phyloP scores from a whole-genome alignment of 306 rosid genomes.

The Quercus aquifolioides region DNA sequence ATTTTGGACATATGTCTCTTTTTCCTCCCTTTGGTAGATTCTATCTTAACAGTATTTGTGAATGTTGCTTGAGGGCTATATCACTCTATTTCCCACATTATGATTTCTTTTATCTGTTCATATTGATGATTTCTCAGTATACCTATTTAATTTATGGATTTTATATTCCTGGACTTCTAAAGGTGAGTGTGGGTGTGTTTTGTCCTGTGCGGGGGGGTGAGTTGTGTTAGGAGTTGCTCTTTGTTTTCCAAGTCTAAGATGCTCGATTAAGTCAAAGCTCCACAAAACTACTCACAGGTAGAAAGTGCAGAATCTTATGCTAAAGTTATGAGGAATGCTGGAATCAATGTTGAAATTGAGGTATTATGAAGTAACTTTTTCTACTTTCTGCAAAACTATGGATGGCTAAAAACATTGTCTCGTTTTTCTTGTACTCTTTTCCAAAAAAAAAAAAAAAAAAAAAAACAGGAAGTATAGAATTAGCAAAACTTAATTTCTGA shows the following conservation, averaged over 20 bases:
- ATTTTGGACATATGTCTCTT: not conserved
- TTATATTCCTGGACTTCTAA: not conserved
- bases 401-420: not conserved
- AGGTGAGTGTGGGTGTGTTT: not conserved
- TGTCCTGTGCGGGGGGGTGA: too few relatives aligned
- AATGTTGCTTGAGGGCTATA: too few relatives aligned
- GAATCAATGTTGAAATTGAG: constrained; percentile 66
- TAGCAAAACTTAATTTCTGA: not conserved
- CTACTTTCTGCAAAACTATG: not conserved
- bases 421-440: not conserved
- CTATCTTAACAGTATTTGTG: not conserved
- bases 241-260: not conserved
- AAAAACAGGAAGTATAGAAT: not conserved
- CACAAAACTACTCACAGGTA: constrained; percentile 44
- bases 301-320: constrained; percentile 81
- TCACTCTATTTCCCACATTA: not conserved
- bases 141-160: not conserved
- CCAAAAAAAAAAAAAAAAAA: not conserved
- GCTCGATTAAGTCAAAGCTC: not conserved
- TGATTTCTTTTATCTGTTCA: not conserved
- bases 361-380: constrained; percentile 27
- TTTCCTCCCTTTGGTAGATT: not conserved
- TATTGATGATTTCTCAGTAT: not conserved
- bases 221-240: not conserved
- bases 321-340: constrained; percentile 45